Evolutionary conservation across 2,329 filamentous ascomycete species (phyloP).

Genomic region (Chrysoporthe austroafricana): DNA sequence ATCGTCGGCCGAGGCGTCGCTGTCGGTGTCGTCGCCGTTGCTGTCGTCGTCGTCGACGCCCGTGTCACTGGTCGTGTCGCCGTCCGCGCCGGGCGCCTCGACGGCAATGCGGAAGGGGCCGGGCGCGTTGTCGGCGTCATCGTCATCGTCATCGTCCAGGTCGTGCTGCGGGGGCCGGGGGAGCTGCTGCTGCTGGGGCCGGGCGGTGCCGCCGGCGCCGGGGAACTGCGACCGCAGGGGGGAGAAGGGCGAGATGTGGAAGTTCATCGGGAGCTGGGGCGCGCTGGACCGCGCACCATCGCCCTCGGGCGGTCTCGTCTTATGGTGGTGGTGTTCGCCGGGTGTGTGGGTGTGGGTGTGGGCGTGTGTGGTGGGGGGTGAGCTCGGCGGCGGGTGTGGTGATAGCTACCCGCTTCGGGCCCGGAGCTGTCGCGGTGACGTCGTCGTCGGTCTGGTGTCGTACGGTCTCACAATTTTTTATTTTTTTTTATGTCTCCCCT

Average conservation of each 20-base stretch:
- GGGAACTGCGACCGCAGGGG: conserved; percentile 39
- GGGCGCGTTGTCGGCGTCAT: not conserved
- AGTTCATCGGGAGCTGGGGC: conserved; percentile 31
- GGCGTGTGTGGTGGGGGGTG: not conserved
- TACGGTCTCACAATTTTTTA: not conserved
- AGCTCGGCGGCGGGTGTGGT: too few relatives aligned
- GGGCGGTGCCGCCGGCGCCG: conserved; percentile 29
- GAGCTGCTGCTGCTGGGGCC: not conserved
- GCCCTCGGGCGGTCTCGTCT: too few relatives aligned
- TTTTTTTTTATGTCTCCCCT: too few relatives aligned
- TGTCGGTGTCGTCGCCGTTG: conserved; percentile 28
- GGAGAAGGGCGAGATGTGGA: conserved; percentile 39
- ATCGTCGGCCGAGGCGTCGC: conserved; percentile 30
- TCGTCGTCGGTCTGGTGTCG: not conserved
- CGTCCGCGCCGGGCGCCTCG: conserved; percentile 31
- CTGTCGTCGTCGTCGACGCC: conserved; percentile 14
- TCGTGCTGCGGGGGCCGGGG: conserved; percentile 2
- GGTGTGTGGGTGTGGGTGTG: not conserved
- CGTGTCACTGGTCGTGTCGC: conserved; percentile 15
- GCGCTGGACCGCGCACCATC: not conserved
- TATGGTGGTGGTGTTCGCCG: too few relatives aligned
- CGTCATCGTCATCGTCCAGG: not conserved
- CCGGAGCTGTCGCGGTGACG: conserved; percentile 1
- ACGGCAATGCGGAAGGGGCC: conserved; percentile 28
- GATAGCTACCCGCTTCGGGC: not conserved